A percentile compares a stretch with the other conserved stretches of the same genome.
These are phyloP conservation scores for Penicillium arizonense DNA, from an alignment of 495 filamentous ascomycete genomes.

Conservation along the genomic window DNA sequence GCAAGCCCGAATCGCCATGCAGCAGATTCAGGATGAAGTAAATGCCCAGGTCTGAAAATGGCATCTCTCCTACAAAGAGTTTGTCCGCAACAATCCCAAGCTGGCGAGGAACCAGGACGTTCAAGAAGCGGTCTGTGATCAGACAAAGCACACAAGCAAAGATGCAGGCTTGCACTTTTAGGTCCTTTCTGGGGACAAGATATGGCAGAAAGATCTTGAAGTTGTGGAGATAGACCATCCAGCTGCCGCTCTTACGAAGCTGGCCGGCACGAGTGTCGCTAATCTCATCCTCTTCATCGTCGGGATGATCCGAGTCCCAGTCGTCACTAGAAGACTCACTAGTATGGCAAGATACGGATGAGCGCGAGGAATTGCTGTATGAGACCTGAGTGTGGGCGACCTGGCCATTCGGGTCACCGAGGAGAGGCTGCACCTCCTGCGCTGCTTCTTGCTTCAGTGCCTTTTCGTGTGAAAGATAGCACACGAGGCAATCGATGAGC, in stretches of 20 bases:
- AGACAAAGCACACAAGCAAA: constrained; percentile 9
- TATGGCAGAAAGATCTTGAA: constrained; percentile 60
- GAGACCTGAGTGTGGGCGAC: no score
- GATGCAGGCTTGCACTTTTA: constrained; percentile 53
- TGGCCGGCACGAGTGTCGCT: no score
- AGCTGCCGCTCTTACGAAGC: background rate
- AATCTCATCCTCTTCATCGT: no score
- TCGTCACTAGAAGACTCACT: no score
- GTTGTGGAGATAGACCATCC: constrained; percentile 1
- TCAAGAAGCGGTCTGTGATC: constrained; percentile 15
- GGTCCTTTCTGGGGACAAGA: constrained; percentile 60
- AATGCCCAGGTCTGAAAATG: constrained; percentile 52
- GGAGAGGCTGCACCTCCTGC: no score
- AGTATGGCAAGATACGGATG: no score
- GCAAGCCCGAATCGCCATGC: constrained; percentile 3
- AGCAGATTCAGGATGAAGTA: constrained; percentile 31
- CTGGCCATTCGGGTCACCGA: no score
- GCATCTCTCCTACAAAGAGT: constrained; percentile 53
- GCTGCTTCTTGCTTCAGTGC: no score
- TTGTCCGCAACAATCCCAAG: constrained; percentile 62
- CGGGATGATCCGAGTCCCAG: no score
- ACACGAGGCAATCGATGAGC: no score
- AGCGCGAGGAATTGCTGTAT: no score
- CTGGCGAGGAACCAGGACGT: constrained; percentile 65
- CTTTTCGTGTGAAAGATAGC: no score